These are phyloP conservation scores for Saturnispora quitensis DNA, from an alignment of 805 yeast genomes.

Conservation along the genomic window DNA sequence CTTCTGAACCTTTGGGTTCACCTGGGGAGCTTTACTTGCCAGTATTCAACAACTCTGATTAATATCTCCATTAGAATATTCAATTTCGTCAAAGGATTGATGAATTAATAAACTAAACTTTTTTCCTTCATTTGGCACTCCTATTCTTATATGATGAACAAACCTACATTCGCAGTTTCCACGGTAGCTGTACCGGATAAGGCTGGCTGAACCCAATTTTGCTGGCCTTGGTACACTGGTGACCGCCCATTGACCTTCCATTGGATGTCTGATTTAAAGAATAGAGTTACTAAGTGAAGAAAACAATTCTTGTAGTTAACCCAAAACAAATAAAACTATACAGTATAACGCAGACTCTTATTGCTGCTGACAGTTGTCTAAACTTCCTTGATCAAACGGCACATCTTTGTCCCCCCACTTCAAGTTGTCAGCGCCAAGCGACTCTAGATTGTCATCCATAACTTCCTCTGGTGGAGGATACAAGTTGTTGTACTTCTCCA, in stretches of 20 bases:
- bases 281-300: not conserved
- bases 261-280: slow-evolving; percentile 69
- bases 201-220: slow-evolving; percentile 51
- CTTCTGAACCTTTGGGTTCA: slow-evolving; percentile 23
- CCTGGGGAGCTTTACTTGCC: slow-evolving; percentile 70
- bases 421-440: slow-evolving; percentile 31
- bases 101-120: not conserved
- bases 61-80: not conserved
- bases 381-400: slow-evolving; percentile 43
- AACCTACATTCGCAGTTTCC: slow-evolving; percentile 92
- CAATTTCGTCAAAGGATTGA: not conserved
- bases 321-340: not conserved
- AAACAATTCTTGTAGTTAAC: not conserved
- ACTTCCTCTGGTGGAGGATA: slow-evolving; percentile 79
- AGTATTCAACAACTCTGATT: slow-evolving; percentile 62
- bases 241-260: slow-evolving; percentile 86
- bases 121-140: not conserved
- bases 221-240: slow-evolving; percentile 57
- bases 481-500: slow-evolving; percentile 62
- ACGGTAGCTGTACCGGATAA: slow-evolving; percentile 73
- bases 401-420: slow-evolving; percentile 37
- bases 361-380: slow-evolving; percentile 47
- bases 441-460: slow-evolving; percentile 34
- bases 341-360: not conserved
- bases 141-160: slow-evolving; percentile 54